Conservation (phyloP, 352 stramenopile genomes). For the Globisporangium radiosum region DNA sequence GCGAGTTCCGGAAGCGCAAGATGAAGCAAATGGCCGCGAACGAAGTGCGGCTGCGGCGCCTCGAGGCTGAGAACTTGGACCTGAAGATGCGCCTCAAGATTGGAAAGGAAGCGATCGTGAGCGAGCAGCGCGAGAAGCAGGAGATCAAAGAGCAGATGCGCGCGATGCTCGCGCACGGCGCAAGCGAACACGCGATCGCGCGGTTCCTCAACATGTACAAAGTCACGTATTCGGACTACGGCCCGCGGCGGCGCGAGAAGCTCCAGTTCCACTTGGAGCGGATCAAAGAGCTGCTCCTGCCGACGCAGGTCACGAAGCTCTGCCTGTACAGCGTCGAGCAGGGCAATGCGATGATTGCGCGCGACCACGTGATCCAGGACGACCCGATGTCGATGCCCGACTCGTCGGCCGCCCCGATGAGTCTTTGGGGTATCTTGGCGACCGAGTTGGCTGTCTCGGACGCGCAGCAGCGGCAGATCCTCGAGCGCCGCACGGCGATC, state of each 20-base stretch:
- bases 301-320: constrained; percentile 74
- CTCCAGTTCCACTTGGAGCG: constrained; percentile 64
- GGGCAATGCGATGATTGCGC: constrained; percentile 45
- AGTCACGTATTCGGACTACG: constrained; percentile 77
- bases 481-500: constrained; percentile 53
- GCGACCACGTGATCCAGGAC: constrained; percentile 57
- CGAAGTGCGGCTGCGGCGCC: constrained; percentile 43
- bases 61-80: constrained; percentile 75
- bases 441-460: constrained; percentile 65
- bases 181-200: constrained; percentile 64
- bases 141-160: constrained; percentile 79
- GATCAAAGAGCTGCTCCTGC: constrained; percentile 66
- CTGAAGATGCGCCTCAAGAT: constrained; percentile 80
- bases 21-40: constrained; percentile 72
- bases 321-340: constrained; percentile 75
- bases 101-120: constrained; percentile 66
- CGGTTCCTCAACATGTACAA: constrained; percentile 82
- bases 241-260: constrained; percentile 62
- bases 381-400: constrained; percentile 42
- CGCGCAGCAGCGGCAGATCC: constrained; percentile 58
- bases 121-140: constrained; percentile 69
- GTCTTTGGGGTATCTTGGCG: constrained; percentile 65
- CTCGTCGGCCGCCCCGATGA: constrained; percentile 47
- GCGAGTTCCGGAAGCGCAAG: constrained; percentile 74
- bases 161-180: constrained; percentile 62